These are phyloP conservation scores for Globomyces sp. DNA, from an alignment of 371 early-diverging fungal species.

Conservation along the genomic window DNA sequence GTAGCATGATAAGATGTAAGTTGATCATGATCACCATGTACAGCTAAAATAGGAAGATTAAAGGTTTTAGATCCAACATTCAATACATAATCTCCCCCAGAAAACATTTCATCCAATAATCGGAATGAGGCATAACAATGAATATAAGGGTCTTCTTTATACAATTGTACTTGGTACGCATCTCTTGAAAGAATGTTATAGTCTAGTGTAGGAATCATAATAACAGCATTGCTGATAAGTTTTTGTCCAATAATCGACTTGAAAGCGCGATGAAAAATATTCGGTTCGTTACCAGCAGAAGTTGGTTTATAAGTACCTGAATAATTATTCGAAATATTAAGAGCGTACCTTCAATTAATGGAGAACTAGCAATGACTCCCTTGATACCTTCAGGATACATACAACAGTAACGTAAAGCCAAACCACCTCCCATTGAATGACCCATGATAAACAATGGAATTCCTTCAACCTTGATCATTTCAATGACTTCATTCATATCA, in stretches of 20 bases:
- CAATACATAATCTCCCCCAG: neutral
- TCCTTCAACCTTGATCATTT: constrained; percentile 14
- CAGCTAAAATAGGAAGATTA: constrained; percentile 6
- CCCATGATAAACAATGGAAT: constrained; percentile 34
- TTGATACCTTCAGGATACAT: neutral
- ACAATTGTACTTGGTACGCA: neutral
- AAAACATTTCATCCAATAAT: constrained; percentile 9
- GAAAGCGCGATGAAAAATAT: constrained; percentile 28
- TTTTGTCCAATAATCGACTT: constrained; percentile 12
- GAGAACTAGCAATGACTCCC: constrained; percentile 2
- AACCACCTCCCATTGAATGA: constrained; percentile 15
- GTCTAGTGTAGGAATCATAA: neutral
- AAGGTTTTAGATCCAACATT: neutral
- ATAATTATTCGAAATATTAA: neutral
- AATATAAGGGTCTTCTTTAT: constrained; percentile 11
- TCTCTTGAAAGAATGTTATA: constrained; percentile 12
- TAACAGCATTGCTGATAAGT: neutral
- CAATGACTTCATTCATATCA: constrained; percentile 24
- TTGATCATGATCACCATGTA: constrained; percentile 11
- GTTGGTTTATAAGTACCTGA: constrained; percentile 4
- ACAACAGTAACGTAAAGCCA: neutral
- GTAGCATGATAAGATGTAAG: constrained; percentile 7
- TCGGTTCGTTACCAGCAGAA: constrained; percentile 30
- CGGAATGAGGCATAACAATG: constrained; percentile 1
- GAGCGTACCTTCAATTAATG: constrained; percentile 7